Evolutionary conservation across 2,329 filamentous ascomycete genomes (phyloP).

Genomic region (Ceratocystis ficicola): DNA sequence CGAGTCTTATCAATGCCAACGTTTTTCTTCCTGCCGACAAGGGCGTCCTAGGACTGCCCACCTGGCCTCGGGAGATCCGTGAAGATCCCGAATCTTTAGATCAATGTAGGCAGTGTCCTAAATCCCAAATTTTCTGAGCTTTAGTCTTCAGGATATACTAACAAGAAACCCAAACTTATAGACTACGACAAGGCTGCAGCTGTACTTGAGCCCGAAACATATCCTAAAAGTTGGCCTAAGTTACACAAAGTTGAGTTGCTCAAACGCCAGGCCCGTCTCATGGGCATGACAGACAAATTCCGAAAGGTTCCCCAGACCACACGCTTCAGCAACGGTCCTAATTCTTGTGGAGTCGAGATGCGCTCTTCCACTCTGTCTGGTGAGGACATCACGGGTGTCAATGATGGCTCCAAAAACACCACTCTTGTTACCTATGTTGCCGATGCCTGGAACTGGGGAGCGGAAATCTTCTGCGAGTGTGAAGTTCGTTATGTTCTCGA

Average conservation of each 20-base stretch:
- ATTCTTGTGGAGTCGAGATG: constrained; percentile 54
- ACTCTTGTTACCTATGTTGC: constrained; percentile 54
- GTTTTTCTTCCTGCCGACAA: constrained; percentile 51
- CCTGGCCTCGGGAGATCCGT: constrained; percentile 49
- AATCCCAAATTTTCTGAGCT: constrained; percentile 2
- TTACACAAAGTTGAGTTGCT: constrained; percentile 48
- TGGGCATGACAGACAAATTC: constrained; percentile 43
- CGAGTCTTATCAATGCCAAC: constrained; percentile 55
- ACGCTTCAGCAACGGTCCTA: constrained; percentile 47
- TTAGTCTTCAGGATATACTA: neutral
- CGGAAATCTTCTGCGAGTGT: constrained; percentile 58
- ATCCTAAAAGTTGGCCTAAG: constrained; percentile 45
- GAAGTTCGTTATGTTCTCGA: constrained; percentile 53
- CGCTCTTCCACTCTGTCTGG: constrained; percentile 46
- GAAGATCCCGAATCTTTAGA: constrained; percentile 33
- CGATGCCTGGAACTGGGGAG: constrained; percentile 61
- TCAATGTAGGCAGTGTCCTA: constrained; percentile 35
- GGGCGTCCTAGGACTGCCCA: constrained; percentile 39
- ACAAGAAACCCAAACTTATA: constrained; percentile 25
- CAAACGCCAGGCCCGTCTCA: constrained; percentile 41
- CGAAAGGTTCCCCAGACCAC: constrained; percentile 49
- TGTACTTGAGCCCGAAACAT: constrained; percentile 47
- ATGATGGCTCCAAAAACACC: constrained; percentile 56
- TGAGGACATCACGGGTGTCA: constrained; percentile 51
- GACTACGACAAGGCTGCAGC: constrained; percentile 45